Conservation (phyloP, 257 asterid species). For the Lycium barbarum region DNA sequence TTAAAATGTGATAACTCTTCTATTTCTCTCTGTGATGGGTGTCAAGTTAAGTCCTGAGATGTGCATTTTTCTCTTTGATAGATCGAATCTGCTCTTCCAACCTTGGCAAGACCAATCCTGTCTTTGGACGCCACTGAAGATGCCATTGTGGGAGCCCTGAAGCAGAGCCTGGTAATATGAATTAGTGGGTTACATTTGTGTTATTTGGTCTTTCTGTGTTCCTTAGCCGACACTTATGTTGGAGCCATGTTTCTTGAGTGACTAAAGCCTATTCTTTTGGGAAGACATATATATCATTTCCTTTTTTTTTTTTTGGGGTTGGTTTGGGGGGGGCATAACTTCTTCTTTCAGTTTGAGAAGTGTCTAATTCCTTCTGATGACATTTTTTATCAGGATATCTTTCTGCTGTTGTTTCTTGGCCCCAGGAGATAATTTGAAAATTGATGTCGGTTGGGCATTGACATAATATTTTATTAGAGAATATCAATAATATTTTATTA, state of each 20-base stretch:
- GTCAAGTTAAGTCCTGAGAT: slow-evolving; percentile 12
- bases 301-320: not conserved
- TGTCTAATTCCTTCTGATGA: slow-evolving; percentile 4
- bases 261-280: not conserved
- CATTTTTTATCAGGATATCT: not conserved
- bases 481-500: not conserved
- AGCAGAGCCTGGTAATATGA: slow-evolving; percentile 87
- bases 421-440: not conserved
- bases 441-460: not conserved
- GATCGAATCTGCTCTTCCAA: slow-evolving; percentile 97
- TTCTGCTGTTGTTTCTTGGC: not conserved
- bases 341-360: not conserved
- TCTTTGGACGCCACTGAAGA: slow-evolving; percentile 95
- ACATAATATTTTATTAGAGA: not conserved
- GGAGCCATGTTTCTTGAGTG: not conserved
- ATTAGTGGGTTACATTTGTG: not conserved
- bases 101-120: slow-evolving; percentile 92
- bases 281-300: slow-evolving; percentile 3
- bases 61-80: slow-evolving; percentile 50
- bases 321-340: not conserved
- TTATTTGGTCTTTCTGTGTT: slow-evolving; percentile 18
- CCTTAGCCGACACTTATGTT: not conserved
- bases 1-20: not conserved
- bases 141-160: slow-evolving; percentile 88
- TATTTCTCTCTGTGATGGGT: not conserved